Evolutionary conservation across 805 yeast genomes (phyloP).

Genomic region (Pichia cephalocereana): DNA sequence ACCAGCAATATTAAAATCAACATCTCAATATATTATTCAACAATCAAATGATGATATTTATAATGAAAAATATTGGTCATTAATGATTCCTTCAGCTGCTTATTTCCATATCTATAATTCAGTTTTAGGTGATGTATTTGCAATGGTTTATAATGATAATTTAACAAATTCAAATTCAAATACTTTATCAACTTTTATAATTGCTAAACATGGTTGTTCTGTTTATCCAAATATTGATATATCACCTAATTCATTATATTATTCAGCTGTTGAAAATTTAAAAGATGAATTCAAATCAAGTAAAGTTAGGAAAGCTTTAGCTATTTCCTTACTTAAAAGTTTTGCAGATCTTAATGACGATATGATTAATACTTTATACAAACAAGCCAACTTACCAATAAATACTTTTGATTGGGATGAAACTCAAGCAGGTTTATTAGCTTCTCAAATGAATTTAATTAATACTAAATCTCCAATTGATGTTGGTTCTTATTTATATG

Average conservation of each 20-base stretch:
- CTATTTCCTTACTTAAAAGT: conserved; percentile 61
- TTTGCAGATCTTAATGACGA: conserved; percentile 45
- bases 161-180: conserved; percentile 18
- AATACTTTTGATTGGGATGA: conserved; percentile 55
- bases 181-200: conserved; percentile 39
- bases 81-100: conserved; percentile 39
- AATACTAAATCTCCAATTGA: conserved; percentile 43
- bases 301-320: conserved; percentile 64
- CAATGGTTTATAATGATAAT: conserved; percentile 42
- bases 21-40: conserved; percentile 1
- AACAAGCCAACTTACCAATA: conserved; percentile 14
- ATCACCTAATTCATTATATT: conserved; percentile 54
- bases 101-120: conserved; percentile 44
- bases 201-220: conserved; percentile 61
- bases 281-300: conserved; percentile 38
- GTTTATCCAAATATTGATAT: conserved; percentile 51
- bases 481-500: conserved; percentile 48
- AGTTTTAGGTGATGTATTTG: conserved; percentile 36
- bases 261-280: conserved; percentile 71
- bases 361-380: conserved; percentile 11
- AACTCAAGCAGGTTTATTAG: conserved; percentile 73
- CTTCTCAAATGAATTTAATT: conserved; percentile 53
- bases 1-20: neutral
- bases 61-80: conserved; percentile 31
- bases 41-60: conserved; percentile 9